Percentiles rank a stretch among this genome's conserved stretches.
Evolutionary conservation across 257 asterid species (phyloP).

Genomic region (Lavandula angustifolia): DNA sequence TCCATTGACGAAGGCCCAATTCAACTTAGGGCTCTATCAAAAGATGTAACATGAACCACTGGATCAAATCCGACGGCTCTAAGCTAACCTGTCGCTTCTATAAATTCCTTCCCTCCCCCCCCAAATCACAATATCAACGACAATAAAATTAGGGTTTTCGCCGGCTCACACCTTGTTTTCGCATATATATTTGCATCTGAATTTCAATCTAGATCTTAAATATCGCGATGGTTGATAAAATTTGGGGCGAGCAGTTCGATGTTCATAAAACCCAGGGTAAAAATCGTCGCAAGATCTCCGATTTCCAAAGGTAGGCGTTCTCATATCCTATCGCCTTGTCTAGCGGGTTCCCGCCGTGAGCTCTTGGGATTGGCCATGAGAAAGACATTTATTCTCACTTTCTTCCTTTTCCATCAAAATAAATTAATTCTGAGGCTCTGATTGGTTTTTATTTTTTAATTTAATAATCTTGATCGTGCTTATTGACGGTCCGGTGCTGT

Average conservation of each 20-base stretch:
- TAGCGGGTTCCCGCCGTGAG: constrained; percentile 59
- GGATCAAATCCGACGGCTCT: constrained; percentile 20
- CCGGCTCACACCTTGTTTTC: too few relatives aligned
- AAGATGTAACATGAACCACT: background rate
- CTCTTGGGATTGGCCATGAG: constrained; percentile 80
- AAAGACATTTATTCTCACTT: constrained; percentile 31
- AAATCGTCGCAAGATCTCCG: constrained; percentile 43
- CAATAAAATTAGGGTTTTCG: too few relatives aligned
- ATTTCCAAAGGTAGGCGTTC: constrained; percentile 42
- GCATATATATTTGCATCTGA: too few relatives aligned
- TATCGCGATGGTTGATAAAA: constrained; percentile 30
- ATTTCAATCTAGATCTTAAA: too few relatives aligned
- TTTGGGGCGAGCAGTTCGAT: constrained; percentile 36
- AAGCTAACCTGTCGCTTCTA: background rate
- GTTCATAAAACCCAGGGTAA: constrained; percentile 36
- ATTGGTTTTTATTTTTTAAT: background rate
- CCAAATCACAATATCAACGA: too few relatives aligned
- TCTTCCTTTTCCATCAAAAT: too few relatives aligned
- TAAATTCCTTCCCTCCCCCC: background rate
- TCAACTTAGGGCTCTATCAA: background rate
- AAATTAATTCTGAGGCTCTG: constrained; percentile 81
- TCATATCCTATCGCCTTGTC: constrained; percentile 78
- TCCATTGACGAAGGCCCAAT: background rate
- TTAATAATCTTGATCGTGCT: constrained; percentile 9
- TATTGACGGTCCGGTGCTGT: constrained; percentile 52